Evolutionary conservation across 257 asterid genomes (phyloP).

Genomic region (Rhazya stricta): DNA sequence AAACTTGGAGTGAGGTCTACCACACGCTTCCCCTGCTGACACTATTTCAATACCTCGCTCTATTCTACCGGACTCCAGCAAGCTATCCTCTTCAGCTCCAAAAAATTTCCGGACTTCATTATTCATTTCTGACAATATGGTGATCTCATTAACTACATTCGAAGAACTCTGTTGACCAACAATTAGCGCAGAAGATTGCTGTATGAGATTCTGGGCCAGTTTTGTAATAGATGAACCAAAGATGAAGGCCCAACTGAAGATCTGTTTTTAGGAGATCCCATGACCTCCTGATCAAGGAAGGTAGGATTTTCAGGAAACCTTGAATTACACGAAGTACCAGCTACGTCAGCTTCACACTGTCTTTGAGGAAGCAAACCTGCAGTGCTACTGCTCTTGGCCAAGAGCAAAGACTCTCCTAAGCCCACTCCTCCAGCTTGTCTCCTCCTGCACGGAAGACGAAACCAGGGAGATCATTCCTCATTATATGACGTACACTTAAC

Average conservation of each 20-base stretch:
- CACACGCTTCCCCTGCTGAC: slow-evolving; percentile 26
- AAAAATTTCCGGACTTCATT: slow-evolving; percentile 24
- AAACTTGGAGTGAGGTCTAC: slow-evolving; percentile 18
- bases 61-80: slow-evolving; percentile 16
- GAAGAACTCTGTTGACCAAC: slow-evolving; percentile 26
- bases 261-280: too few relatives aligned
- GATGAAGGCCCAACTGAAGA: slow-evolving; percentile 22
- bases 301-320: too few relatives aligned
- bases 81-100: slow-evolving; percentile 22
- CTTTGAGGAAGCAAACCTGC: slow-evolving; percentile 38
- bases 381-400: slow-evolving; percentile 27
- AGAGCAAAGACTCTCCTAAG: slow-evolving; percentile 35
- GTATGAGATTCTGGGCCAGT: slow-evolving; percentile 27
- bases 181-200: slow-evolving; percentile 28
- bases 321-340: neutral
- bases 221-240: slow-evolving; percentile 24
- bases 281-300: too few relatives aligned
- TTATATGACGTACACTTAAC: neutral
- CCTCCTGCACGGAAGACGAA: slow-evolving; percentile 24
- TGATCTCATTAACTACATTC: slow-evolving; percentile 32
- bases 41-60: slow-evolving; percentile 31
- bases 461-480: neutral
- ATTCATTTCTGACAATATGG: slow-evolving; percentile 31
- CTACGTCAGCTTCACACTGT: neutral
- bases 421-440: slow-evolving; percentile 41